Evolutionary conservation across 176 grass and related monocot species (phyloP).

Genomic region (Eleusine indica): DNA sequence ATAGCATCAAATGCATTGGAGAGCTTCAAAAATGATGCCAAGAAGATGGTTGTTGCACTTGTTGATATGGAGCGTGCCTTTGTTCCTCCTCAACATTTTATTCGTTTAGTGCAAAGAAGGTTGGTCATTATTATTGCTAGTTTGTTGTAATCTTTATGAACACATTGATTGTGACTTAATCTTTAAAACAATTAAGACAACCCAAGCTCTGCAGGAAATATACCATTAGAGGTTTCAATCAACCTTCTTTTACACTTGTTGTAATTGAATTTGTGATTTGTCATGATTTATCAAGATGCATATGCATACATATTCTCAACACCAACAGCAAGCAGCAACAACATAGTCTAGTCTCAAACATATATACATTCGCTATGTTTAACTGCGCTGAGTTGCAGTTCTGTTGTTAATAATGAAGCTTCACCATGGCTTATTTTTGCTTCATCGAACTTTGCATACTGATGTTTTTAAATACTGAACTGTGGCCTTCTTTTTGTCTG

Average conservation of each 20-base stretch:
- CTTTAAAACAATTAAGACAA: too few species aligned
- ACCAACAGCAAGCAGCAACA: too few species aligned
- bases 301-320: too few species aligned
- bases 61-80: constrained; percentile 97
- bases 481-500: constrained; percentile 32
- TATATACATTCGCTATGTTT: not conserved
- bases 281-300: constrained; percentile 14
- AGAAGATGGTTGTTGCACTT: constrained; percentile 96
- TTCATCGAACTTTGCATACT: constrained; percentile 15
- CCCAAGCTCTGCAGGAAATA: constrained; percentile 1
- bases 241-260: not conserved
- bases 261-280: not conserved
- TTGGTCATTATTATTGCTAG: constrained; percentile 40
- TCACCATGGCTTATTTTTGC: not conserved
- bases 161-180: not conserved
- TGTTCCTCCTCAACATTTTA: constrained; percentile 96
- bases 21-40: constrained; percentile 83
- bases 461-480: constrained; percentile 7
- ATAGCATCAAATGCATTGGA: constrained; percentile 88
- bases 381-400: not conserved
- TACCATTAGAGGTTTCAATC: not conserved
- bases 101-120: constrained; percentile 93
- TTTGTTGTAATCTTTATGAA: constrained; percentile 4
- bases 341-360: too few species aligned
- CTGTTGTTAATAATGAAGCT: constrained; percentile 20